Percentiles rank a stretch among this genome's conserved stretches.
Conservation (phyloP, 768 basidiomycete species). For the Boletus speciosus region DNA sequence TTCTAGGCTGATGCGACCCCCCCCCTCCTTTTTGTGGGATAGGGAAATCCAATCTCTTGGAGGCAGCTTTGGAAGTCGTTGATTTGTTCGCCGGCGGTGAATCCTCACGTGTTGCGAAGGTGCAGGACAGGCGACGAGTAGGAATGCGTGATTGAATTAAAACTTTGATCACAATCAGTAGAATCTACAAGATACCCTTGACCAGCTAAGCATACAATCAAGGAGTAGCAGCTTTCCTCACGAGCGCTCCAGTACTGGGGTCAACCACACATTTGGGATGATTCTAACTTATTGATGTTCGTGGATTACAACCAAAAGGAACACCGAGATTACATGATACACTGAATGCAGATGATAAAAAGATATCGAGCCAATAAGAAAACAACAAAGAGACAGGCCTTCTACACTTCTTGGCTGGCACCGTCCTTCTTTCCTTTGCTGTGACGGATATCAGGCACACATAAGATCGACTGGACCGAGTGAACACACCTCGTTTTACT, state of each 20-base stretch:
- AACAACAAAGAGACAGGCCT: constrained; percentile 1
- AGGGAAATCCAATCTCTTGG: constrained; percentile 82
- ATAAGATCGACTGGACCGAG: neutral
- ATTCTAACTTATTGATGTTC: neutral
- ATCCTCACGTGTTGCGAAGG: constrained; percentile 51
- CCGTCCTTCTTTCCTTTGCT: constrained; percentile 36
- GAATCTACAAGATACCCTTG: neutral
- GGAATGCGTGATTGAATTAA: neutral
- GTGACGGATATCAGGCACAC: constrained; percentile 5
- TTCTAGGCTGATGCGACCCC: neutral
- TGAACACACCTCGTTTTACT: constrained; percentile 27
- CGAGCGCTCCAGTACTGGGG: neutral
- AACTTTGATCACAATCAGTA: neutral
- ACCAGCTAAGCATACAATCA: neutral
- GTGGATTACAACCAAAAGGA: constrained; percentile 14
- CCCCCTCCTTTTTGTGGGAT: neutral
- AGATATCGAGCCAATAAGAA: constrained; percentile 22
- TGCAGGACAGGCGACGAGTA: neutral
- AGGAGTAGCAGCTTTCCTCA: neutral
- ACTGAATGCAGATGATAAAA: constrained; percentile 29
- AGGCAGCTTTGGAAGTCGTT: constrained; percentile 68
- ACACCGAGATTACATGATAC: constrained; percentile 27
- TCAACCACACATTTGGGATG: neutral
- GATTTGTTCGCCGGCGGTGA: constrained; percentile 48
- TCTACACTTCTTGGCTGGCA: constrained; percentile 32